phyloP scores from a whole-genome alignment of 768 basidiomycete genomes.

The Ramaria rubella region DNA sequence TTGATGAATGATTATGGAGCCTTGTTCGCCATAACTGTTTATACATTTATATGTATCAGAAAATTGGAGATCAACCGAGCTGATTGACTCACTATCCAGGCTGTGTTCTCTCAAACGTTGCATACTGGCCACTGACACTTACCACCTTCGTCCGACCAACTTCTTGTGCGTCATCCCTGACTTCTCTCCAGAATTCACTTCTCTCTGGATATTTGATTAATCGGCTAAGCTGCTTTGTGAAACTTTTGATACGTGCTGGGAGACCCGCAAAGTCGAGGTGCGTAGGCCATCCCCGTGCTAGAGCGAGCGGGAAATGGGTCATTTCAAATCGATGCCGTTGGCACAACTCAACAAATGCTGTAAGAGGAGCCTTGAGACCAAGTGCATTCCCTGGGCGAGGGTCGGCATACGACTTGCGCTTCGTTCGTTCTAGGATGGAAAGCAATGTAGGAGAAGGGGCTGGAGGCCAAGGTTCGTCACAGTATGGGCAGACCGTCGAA shows the following conservation, averaged over 20 bases:
- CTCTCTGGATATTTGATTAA: slow-evolving; percentile 47
- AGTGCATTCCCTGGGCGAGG: slow-evolving; percentile 63
- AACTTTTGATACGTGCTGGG: slow-evolving; percentile 43
- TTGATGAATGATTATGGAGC: slow-evolving; percentile 74
- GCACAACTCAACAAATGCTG: slow-evolving; percentile 60
- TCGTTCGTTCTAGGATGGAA: slow-evolving; percentile 46
- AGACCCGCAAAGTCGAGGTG: slow-evolving; percentile 58
- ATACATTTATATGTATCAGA: not conserved
- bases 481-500: slow-evolving; percentile 69
- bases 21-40: slow-evolving; percentile 77
- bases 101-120: slow-evolving; percentile 73
- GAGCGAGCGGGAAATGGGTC: slow-evolving; percentile 64
- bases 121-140: slow-evolving; percentile 69
- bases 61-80: not conserved
- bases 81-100: slow-evolving; percentile 75
- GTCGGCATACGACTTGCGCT: slow-evolving; percentile 49
- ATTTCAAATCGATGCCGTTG: slow-evolving; percentile 76
- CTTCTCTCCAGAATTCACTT: slow-evolving; percentile 64
- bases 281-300: slow-evolving; percentile 70
- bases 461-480: slow-evolving; percentile 62
- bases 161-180: slow-evolving; percentile 52
- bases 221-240: slow-evolving; percentile 40
- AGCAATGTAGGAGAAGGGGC: slow-evolving; percentile 52
- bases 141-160: slow-evolving; percentile 61
- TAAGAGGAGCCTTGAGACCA: slow-evolving; percentile 47